A percentile compares a stretch with the other conserved stretches of the same genome.
These are phyloP conservation scores for Boletus sp. DNA, from an alignment of 768 basidiomycete genomes.

Conservation along the genomic window DNA sequence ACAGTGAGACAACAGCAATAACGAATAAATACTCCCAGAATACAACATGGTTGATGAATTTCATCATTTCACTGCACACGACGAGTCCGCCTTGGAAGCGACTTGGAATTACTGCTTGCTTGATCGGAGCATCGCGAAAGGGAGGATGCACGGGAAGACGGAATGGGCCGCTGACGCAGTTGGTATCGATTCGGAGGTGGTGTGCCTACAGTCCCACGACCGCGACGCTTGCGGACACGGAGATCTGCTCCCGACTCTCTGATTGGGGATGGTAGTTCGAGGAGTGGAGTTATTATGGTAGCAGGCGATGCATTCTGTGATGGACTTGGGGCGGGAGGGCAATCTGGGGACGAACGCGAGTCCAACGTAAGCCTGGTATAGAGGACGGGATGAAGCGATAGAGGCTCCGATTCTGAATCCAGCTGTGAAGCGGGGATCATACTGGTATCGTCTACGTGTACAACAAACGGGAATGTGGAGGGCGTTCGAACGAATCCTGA, in stretches of 20 bases:
- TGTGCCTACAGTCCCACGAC: conserved; percentile 1
- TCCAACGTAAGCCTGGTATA: conserved; percentile 39
- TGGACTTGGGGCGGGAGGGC: conserved; percentile 4
- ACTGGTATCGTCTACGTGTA: conserved; percentile 32
- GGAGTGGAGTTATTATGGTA: conserved; percentile 1
- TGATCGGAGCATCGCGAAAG: conserved; percentile 20
- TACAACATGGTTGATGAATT: background rate
- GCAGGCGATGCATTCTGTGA: conserved; percentile 7
- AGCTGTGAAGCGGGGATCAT: conserved; percentile 37
- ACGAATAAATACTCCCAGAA: conserved; percentile 29
- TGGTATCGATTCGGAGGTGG: conserved; percentile 25
- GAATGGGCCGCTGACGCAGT: conserved; percentile 27
- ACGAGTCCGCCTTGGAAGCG: conserved; percentile 15
- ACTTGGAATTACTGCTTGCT: conserved; percentile 8
- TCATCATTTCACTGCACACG: conserved; percentile 9
- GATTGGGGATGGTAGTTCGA: conserved; percentile 8
- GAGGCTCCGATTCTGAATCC: conserved; percentile 31
- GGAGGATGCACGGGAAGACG: conserved; percentile 12
- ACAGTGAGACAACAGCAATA: conserved; percentile 35
- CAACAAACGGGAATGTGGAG: conserved; percentile 26
- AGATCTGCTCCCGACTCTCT: conserved; percentile 4
- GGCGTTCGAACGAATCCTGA: conserved; percentile 50
- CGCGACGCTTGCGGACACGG: conserved; percentile 11
- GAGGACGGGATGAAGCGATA: conserved; percentile 30
- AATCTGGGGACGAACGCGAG: conserved; percentile 7